Base-by-base conservation (phyloP, 345 rosid genomes). In the Excoecaria cochinchinensis region DNA sequence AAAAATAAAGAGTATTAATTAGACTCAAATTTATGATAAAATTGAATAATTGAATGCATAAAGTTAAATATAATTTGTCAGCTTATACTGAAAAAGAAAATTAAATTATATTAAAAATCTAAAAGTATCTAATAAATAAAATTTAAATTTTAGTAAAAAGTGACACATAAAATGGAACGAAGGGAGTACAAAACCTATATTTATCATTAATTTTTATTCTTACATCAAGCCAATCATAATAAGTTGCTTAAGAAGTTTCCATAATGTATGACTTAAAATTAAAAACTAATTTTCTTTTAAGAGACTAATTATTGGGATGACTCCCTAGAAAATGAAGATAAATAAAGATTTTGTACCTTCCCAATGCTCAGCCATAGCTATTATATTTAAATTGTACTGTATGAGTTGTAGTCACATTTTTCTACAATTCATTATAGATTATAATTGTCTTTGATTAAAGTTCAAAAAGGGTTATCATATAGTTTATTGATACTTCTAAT, bases 171-270 rank as follows among this genome's bases (percentile, higher is more conserved):
- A 17, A n/a, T n/a, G n/a, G n/a, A n/a, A n/a, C n/a, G n/a, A n/a
- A n/a, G n/a, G n/a, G n/a, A n/a, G n/a, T n/a, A n/a, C n/a, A n/a
- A n/a, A n/a, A n/a, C n/a, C n/a, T n/a, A n/a, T n/a, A n/a, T n/a
- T n/a, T n/a, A n/a, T n/a, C n/a, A n/a, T n/a, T n/a, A n/a, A n/a
- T n/a, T n/a, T n/a, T n/a, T n/a, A n/a, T n/a, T 21, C 25, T 65
- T 39, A 46, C 60, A 14, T 22, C 38, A 62, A 73, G 5, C 67
- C 76, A 59, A 3, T 71, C 50, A 80, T 44, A 67, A 71, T 15
- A 48, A 55, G 77, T 83, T 81, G 73, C 69, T 83, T 78, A 58
- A 61, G 74, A 80, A 82, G 84, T 79, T 77, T 83, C 84, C 69
- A 78, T 46, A 55, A 79, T 74, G 77, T 44, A 58, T 78, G 73